Evolutionary conservation across 306 rosid genomes (phyloP), one percentile per base, ranked within the genome.

Genomic region (Glycyrrhiza uralensis): DNA sequence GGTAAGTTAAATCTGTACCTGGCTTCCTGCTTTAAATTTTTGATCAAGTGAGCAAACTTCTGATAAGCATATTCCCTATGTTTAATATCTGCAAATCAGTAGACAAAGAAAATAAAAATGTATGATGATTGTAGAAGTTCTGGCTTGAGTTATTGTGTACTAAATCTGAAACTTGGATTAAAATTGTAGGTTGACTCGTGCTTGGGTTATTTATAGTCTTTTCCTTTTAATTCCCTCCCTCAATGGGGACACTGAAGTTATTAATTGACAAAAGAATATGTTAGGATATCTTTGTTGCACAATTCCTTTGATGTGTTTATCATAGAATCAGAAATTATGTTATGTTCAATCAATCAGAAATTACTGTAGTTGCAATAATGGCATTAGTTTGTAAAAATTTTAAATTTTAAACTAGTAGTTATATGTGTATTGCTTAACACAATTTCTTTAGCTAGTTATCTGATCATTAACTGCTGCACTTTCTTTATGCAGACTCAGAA

Each of bases 401-500:
- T 22, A n/a, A n/a, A n/a, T 56, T 52, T 67, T 15, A 78, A 58
- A 41, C 51, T 12, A 47, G 47, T 41, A 22, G 54, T 35, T 39
- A 29, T 49, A 10, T 72, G 30, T 59, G 42, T 28, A 42, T 19
- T 24, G 42, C 57, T 67, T 67, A 24, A 44, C 54, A 44, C 41
- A 28, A 45, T 46, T 47, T 67, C 61, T 39, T 32, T 35, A 26
- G 35, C 56, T 22, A 39, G 39, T 77, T 74, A 29, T 66, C 42
- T 26, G 57, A 50, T 58, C 23, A 17, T 33, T 12, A 81, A 62
- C 51, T 33, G 62, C 55, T 65, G 15, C 70, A n/a, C 51, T 33
- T 79, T 51, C 39, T 67, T 61, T 44, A 45, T 61, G 77, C 88
- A 95, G 99, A 95, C 84, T 89, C 97, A 56, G 99, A 93, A 83